phyloP scores from a whole-genome alignment of 805 yeast species.

The Candida tammaniensis region DNA sequence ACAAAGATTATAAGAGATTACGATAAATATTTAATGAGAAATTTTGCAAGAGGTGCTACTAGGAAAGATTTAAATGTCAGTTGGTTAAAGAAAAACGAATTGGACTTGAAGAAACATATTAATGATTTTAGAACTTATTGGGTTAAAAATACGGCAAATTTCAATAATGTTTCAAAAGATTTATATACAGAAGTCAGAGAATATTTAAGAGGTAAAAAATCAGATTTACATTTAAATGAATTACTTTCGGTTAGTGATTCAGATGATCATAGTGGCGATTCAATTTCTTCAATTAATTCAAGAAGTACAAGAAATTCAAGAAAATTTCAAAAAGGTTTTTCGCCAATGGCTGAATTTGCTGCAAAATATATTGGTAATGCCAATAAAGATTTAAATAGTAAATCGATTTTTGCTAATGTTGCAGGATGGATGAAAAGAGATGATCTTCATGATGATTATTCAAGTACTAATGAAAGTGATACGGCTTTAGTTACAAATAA shows the following conservation, averaged over 20 bases:
- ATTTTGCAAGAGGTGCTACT: constrained; percentile 96
- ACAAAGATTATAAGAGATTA: constrained; percentile 93
- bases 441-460: constrained; percentile 29
- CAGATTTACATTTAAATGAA: constrained; percentile 17
- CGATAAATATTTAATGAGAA: constrained; percentile 94
- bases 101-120: constrained; percentile 89
- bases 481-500: constrained; percentile 8
- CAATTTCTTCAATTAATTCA: background rate
- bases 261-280: constrained; percentile 13
- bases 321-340: constrained; percentile 24
- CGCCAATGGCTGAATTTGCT: constrained; percentile 70
- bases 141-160: constrained; percentile 66
- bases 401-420: constrained; percentile 38
- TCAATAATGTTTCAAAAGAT: constrained; percentile 75
- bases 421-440: constrained; percentile 41
- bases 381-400: constrained; percentile 34
- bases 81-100: constrained; percentile 95
- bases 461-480: constrained; percentile 21
- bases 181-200: constrained; percentile 83
- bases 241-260: constrained; percentile 15
- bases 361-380: constrained; percentile 59
- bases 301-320: constrained; percentile 3
- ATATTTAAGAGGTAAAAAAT: constrained; percentile 51
- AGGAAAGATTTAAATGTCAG: constrained; percentile 94
- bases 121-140: constrained; percentile 83